Base-by-base conservation (phyloP, 2,329 filamentous ascomycete species). In the Colletotrichum sp. region DNA sequence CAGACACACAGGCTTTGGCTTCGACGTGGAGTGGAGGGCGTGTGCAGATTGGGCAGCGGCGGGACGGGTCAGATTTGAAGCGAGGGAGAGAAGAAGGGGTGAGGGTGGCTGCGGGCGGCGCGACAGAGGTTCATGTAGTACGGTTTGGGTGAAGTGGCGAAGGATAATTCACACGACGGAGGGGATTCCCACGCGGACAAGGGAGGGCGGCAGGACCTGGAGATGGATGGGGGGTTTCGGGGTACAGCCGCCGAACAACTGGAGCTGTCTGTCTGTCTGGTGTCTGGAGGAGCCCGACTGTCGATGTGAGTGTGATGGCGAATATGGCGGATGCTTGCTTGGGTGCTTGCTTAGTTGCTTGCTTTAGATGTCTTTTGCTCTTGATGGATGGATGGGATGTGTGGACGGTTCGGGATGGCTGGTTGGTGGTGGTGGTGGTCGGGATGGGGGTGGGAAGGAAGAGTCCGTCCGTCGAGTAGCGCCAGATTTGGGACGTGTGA, bases 81-180 rank as follows among this genome's bases (percentile, higher is more conserved):
- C 64, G 70, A 68, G 59, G 73, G 44, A 60, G 64, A 52, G 34
- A 18, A 76, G 70, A 76, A 65, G 44, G 28, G 70, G 21, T 49
- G 30, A 49, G 13, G 44, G 73, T 73, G 70, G 73, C 70, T 76
- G 70, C 73, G 44, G 57, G 73, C 73, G 70, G 73, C 73, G 70
- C 57, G 21, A 72, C 34, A 24, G 70, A 76, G 73, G 57, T 76
- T 68, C 64, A 76, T 76, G 73, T 73, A 73, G 64, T 68, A 68
- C 64, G 64, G 49, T 72, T 68, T 72, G 63, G 70, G 57, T 28
- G 26, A 76, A 76, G 73, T 73, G 73, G 73, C 73, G 64, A 76
- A 76, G 55, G 39, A 72, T 44, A 67, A 66, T 62, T 32, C 30
- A 44, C 36, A 72, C 68, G 63, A 68, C 21, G 69, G 64, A 55